A percentile compares a stretch with the other conserved stretches of the same genome.
Conservation (phyloP, 345 rosid species). For the Pseudoturritis turrita region DNA sequence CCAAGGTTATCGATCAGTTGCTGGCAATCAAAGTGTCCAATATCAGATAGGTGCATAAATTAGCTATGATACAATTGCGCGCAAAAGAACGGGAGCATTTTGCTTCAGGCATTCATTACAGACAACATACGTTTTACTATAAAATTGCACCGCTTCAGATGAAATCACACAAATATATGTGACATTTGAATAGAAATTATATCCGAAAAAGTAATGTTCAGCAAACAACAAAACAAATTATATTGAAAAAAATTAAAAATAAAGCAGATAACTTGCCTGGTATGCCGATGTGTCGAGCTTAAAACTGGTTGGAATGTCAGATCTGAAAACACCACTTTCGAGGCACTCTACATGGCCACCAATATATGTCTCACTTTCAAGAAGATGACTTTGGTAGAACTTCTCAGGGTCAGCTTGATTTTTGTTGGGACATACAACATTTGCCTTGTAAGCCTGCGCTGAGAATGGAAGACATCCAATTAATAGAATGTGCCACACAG, state of each 20-base stretch:
- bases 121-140: background rate
- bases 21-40: conserved; percentile 42
- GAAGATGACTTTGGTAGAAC: conserved; percentile 76
- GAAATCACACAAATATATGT: background rate
- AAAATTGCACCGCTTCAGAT: background rate
- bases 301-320: conserved; percentile 89
- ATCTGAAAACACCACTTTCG: conserved; percentile 98
- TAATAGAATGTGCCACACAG: conserved; percentile 13
- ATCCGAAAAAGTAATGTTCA: background rate
- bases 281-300: conserved; percentile 80
- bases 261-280: conserved; percentile 48
- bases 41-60: conserved; percentile 27
- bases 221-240: background rate
- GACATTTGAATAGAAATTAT: conserved; percentile 3
- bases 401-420: conserved; percentile 87
- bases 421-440: conserved; percentile 96
- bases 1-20: conserved; percentile 82
- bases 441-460: conserved; percentile 80
- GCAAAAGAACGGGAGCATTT: background rate
- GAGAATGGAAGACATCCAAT: conserved; percentile 12
- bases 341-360: conserved; percentile 99
- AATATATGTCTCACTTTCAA: conserved; percentile 95
- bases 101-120: conserved; percentile 4
- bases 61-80: background rate
- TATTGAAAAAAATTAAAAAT: conserved; percentile 3